These are phyloP conservation scores for Aureobasidium zeae DNA, from an alignment of 2,329 filamentous ascomycete species.

Conservation along the genomic window DNA sequence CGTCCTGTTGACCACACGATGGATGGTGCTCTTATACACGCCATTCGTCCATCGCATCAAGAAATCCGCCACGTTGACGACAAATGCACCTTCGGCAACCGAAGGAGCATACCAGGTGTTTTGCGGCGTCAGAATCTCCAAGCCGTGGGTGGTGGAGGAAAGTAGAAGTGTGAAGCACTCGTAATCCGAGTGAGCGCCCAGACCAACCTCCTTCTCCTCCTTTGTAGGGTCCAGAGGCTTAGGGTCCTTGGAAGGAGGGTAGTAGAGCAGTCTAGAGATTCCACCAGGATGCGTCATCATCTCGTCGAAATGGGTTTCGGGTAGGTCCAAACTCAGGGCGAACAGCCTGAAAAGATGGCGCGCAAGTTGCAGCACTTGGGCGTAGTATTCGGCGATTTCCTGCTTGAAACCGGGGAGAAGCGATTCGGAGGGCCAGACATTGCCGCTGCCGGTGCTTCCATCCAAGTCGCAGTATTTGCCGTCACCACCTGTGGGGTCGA, in stretches of 20 bases:
- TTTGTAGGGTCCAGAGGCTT: slow-evolving; percentile 16
- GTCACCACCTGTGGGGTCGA: slow-evolving; percentile 35
- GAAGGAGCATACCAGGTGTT: slow-evolving; percentile 36
- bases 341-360: slow-evolving; percentile 34
- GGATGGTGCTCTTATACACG: slow-evolving; percentile 45
- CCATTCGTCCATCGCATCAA: slow-evolving; percentile 38
- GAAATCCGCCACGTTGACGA: slow-evolving; percentile 41
- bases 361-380: slow-evolving; percentile 30
- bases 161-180: slow-evolving; percentile 41
- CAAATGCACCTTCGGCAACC: slow-evolving; percentile 36
- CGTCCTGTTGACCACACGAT: slow-evolving; percentile 48
- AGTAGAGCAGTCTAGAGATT: slow-evolving; percentile 34
- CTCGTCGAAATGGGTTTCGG: slow-evolving; percentile 34
- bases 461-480: slow-evolving; percentile 35
- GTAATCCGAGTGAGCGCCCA: slow-evolving; percentile 35
- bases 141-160: slow-evolving; percentile 31
- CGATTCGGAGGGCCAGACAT: slow-evolving; percentile 25
- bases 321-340: slow-evolving; percentile 34
- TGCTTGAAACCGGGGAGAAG: slow-evolving; percentile 31
- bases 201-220: slow-evolving; percentile 31
- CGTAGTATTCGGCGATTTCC: slow-evolving; percentile 27
- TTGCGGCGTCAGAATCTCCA: slow-evolving; percentile 35
- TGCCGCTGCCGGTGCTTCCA: slow-evolving; percentile 22
- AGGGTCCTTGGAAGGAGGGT: slow-evolving; percentile 27
- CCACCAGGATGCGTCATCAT: slow-evolving; percentile 29